These are phyloP conservation scores for Yamadazyma phyllophila DNA, from an alignment of 805 yeast species.

Conservation along the genomic window DNA sequence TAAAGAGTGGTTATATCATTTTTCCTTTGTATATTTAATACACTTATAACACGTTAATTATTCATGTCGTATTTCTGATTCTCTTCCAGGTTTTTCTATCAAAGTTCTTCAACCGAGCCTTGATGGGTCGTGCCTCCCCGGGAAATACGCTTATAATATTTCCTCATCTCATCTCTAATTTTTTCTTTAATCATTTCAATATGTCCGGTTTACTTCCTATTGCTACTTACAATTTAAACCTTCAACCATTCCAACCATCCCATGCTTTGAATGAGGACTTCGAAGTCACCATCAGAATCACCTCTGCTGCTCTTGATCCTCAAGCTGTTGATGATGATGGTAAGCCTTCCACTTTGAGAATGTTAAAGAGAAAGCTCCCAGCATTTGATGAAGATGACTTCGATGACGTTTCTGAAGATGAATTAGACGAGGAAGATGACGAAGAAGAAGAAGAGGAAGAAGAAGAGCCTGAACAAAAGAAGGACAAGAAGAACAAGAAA, in stretches of 20 bases:
- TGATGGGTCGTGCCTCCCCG: neutral
- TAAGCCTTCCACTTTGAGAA: constrained; percentile 85
- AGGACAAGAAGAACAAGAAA: constrained; percentile 17
- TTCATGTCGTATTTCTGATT: neutral
- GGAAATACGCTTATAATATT: neutral
- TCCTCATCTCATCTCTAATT: constrained; percentile 9
- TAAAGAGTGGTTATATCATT: constrained; percentile 15
- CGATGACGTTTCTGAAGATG: constrained; percentile 26
- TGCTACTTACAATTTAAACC: constrained; percentile 81
- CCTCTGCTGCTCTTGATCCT: constrained; percentile 95
- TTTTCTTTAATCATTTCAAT: neutral
- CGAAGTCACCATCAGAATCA: constrained; percentile 87
- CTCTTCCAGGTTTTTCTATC: neutral
- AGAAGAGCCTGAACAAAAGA: constrained; percentile 22
- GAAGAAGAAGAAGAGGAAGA: constrained; percentile 16
- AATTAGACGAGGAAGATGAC: constrained; percentile 24
- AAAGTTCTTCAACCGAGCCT: neutral
- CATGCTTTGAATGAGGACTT: constrained; percentile 83
- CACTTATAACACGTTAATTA: constrained; percentile 15
- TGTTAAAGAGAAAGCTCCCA: constrained; percentile 65
- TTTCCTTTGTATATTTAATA: constrained; percentile 32
- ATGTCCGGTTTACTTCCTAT: constrained; percentile 80
- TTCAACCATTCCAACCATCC: constrained; percentile 82
- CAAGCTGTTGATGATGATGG: constrained; percentile 76
- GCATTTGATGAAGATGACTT: constrained; percentile 44